phyloP scores from a whole-genome alignment of 2,329 filamentous ascomycete species.

The Thielaviopsis punctulata region DNA sequence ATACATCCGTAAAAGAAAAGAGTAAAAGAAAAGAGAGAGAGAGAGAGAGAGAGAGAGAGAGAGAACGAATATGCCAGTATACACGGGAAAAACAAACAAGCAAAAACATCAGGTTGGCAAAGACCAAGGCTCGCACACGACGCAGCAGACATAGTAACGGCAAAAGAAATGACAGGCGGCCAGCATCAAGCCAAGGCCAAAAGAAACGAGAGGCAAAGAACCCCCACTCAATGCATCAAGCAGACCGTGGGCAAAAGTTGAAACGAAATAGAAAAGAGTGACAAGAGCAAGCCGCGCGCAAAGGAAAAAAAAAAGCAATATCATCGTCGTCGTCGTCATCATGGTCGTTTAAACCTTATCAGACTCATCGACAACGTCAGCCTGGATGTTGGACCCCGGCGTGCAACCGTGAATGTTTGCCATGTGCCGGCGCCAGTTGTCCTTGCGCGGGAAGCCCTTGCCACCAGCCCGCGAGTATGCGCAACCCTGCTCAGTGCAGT shows the following conservation, averaged over 20 bases:
- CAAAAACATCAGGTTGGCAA: background rate
- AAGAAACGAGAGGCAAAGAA: background rate
- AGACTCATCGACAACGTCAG: slow-evolving; percentile 14
- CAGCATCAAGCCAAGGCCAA: background rate
- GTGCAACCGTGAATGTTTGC: slow-evolving; percentile 34
- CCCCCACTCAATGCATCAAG: background rate
- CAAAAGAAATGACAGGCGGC: background rate
- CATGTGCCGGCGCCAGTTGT: slow-evolving; percentile 48
- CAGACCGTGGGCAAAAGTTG: background rate
- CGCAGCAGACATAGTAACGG: too few species aligned
- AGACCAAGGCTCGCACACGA: background rate
- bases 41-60: slow-evolving; percentile 8
- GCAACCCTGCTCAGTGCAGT: slow-evolving; percentile 37
- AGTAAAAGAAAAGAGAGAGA: slow-evolving; percentile 5
- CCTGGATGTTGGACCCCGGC: slow-evolving; percentile 13
- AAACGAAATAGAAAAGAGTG: background rate
- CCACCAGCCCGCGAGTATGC: slow-evolving; percentile 38
- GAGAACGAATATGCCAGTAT: slow-evolving; percentile 4
- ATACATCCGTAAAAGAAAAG: background rate
- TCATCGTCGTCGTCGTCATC: background rate
- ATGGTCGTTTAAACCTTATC: background rate
- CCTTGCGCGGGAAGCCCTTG: slow-evolving; percentile 42
- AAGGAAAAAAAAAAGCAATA: too few species aligned
- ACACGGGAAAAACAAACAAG: background rate
- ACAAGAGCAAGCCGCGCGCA: background rate